phyloP scores from a whole-genome alignment of 2,329 filamentous ascomycete species.

The Aspergillus pseudotamarii region DNA sequence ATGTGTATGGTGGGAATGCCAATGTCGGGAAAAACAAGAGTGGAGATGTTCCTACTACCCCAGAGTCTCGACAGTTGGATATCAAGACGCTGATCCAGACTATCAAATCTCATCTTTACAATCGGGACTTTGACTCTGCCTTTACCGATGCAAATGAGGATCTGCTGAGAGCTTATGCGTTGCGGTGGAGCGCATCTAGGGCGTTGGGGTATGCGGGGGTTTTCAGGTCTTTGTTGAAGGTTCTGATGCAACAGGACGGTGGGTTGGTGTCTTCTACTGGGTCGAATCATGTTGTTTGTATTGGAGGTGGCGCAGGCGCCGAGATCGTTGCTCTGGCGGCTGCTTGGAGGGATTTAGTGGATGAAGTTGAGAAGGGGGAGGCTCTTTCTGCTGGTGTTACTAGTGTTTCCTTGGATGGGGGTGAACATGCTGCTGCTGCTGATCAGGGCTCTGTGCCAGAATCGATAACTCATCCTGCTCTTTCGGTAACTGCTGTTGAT shows the following conservation, averaged over 20 bases:
- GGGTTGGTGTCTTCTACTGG: not conserved
- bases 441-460: not conserved
- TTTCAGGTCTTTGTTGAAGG: constrained; percentile 44
- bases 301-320: constrained; percentile 68
- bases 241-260: constrained; percentile 15
- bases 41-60: not conserved
- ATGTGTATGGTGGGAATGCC: constrained; percentile 33
- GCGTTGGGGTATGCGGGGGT: constrained; percentile 78
- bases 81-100: constrained; percentile 67
- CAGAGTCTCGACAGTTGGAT: constrained; percentile 22
- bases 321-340: constrained; percentile 67
- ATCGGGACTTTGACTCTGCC: constrained; percentile 78
- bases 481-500: constrained; percentile 71
- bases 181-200: constrained; percentile 86
- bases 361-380: constrained; percentile 4
- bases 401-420: constrained; percentile 6
- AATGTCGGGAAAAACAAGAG: not conserved
- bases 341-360: constrained; percentile 47
- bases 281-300: constrained; percentile 51
- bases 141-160: constrained; percentile 68
- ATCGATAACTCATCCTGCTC: constrained; percentile 1
- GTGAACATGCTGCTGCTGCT: not conserved
- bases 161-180: constrained; percentile 79
- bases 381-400: constrained; percentile 18
- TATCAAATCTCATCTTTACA: constrained; percentile 83